phyloP scores from a whole-genome alignment of 2,329 filamentous ascomycete genomes.

The Neonectria hederae region DNA sequence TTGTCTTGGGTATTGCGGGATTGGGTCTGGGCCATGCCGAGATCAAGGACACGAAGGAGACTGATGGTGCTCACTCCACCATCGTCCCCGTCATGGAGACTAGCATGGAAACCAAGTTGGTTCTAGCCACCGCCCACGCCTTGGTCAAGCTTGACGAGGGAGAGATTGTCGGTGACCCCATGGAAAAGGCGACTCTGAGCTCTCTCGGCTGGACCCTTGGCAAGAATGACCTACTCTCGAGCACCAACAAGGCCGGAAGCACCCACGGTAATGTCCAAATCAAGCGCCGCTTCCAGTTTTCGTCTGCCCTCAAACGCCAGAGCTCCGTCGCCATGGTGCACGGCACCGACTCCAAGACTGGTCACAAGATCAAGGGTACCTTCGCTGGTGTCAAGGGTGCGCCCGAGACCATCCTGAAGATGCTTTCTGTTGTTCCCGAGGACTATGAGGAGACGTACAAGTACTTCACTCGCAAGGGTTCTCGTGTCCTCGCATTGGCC shows the following conservation, averaged over 20 bases:
- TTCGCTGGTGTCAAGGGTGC: slow-evolving; percentile 97
- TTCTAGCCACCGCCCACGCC: slow-evolving; percentile 93
- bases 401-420: slow-evolving; percentile 94
- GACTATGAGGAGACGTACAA: slow-evolving; percentile 99
- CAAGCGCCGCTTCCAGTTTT: slow-evolving; percentile 98
- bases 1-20: slow-evolving; percentile 96
- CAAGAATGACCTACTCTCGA: slow-evolving; percentile 83
- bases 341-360: slow-evolving; percentile 74
- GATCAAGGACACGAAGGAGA: slow-evolving; percentile 71
- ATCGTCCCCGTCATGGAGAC: slow-evolving; percentile 77
- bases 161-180: slow-evolving; percentile 96
- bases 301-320: slow-evolving; percentile 93
- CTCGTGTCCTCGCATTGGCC: slow-evolving; percentile 89
- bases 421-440: slow-evolving; percentile 82
- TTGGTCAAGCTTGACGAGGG: slow-evolving; percentile 96
- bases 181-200: slow-evolving; percentile 94
- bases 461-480: slow-evolving; percentile 95
- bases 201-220: slow-evolving; percentile 95
- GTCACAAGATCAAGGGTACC: slow-evolving; percentile 81
- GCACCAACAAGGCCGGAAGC: slow-evolving; percentile 55
- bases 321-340: slow-evolving; percentile 90
- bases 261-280: slow-evolving; percentile 82
- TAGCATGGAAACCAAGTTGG: slow-evolving; percentile 85
- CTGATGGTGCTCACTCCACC: slow-evolving; percentile 83
- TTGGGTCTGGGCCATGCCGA: slow-evolving; percentile 76